Conservation (phyloP, 306 rosid species). For the Vigna mungo region DNA sequence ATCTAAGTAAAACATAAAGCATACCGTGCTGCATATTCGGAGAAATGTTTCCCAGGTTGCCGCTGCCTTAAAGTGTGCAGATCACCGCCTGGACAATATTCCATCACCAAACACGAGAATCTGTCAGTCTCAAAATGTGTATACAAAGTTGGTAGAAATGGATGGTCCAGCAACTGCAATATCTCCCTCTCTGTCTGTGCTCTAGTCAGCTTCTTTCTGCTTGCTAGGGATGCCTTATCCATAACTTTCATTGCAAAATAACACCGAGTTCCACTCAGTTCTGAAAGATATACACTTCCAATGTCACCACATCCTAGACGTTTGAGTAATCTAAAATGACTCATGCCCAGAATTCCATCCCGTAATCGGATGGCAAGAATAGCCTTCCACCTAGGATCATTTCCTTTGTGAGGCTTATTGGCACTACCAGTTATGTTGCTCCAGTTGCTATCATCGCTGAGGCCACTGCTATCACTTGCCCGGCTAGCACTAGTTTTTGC, state of each 20-base stretch:
- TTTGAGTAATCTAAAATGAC: constrained; percentile 89
- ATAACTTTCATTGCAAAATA: constrained; percentile 97
- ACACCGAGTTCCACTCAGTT: constrained; percentile 95
- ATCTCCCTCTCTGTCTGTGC: constrained; percentile 99
- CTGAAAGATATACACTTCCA: constrained; percentile 98
- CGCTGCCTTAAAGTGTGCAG: constrained; percentile 97
- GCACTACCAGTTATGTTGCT: constrained; percentile 97
- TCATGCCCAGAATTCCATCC: constrained; percentile 97
- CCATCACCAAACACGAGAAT: constrained; percentile 97
- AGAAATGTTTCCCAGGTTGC: constrained; percentile 98
- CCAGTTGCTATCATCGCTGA: constrained; percentile 98
- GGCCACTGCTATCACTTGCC: constrained; percentile 94
- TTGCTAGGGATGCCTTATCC: constrained; percentile 98
- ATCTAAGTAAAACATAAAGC: constrained; percentile 35
- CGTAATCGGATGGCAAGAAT: constrained; percentile 92
- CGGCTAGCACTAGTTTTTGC: constrained; percentile 92
- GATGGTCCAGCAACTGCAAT: constrained; percentile 97
- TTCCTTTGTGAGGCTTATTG: constrained; percentile 98
- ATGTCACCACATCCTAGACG: constrained; percentile 99
- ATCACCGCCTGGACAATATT: constrained; percentile 99
- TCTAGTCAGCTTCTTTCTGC: constrained; percentile 93
- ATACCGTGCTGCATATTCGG: constrained; percentile 99
- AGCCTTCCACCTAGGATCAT: constrained; percentile 99
- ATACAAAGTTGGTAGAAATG: constrained; percentile 95
- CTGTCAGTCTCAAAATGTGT: constrained; percentile 98